Evolutionary conservation across 139 green algal species (phyloP), one percentile per base, ranked within the genome.

Genomic region (Haematococcus sp.): DNA sequence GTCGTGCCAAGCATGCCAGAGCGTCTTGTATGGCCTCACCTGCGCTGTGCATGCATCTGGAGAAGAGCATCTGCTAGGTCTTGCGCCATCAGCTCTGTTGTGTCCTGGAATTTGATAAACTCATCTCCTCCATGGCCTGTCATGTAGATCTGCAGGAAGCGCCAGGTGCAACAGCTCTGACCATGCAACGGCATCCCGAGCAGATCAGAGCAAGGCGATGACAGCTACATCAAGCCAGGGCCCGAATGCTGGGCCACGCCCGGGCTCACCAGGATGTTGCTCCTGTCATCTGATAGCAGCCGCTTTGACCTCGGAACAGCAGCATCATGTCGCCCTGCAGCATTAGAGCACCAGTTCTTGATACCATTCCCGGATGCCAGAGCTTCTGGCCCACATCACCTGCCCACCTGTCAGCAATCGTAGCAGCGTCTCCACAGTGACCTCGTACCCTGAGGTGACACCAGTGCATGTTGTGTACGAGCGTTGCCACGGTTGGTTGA

Each of bases 101-200:
- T 72, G 55, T 89, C 88, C 68, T 98, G 94, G 67, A 99, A 97
- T 78, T 99, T 99, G 32, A 99, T 81, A 69, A 99, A 99, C 32
- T 92, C 88, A 51, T 98, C 90, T 17, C 95, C 95, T 0, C 93
- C 93, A 70, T 97, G 92, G 2, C 92, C 92, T 0, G 89, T 92
- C 23, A 97, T 73, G 76, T 91, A 97, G 1, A 94, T 43, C 85
- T 90, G 78, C 19, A 25, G 40, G 11, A 49, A 49, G 40, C 40
- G 11, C 7, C 40, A 49, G 40, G 7, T 11, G 40, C 7, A 7
- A 49, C 40, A 49, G 40, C 7, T 49, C 11, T n/a, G 4, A 35
- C 22, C 20, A 1, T 70, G 63, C 35, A n/a, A n/a, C n/a, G n/a
- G n/a, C n/a, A n/a, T n/a, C n/a, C n/a, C n/a, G n/a, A n/a, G n/a